Evolutionary conservation across 805 yeast species (phyloP).

Genomic region (Pichia insulana): DNA sequence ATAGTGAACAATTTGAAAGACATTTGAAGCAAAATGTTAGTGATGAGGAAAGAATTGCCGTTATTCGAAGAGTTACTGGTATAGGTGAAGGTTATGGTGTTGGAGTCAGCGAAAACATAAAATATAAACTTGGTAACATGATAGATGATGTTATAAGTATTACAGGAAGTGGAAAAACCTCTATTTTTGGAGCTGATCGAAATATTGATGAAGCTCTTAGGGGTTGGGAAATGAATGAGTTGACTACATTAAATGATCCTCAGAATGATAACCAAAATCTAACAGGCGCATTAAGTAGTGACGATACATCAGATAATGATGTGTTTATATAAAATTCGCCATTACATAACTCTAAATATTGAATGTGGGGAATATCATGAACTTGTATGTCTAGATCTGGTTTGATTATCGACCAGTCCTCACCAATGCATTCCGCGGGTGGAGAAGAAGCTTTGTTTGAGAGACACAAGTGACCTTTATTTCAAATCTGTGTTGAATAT

Average conservation of each 20-base stretch:
- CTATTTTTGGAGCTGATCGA: slow-evolving; percentile 20
- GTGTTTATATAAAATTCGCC: no score
- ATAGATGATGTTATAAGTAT: slow-evolving; percentile 10
- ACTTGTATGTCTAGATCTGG: no score
- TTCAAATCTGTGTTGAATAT: no score
- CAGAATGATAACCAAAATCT: slow-evolving; percentile 4
- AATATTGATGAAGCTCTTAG: slow-evolving; percentile 6
- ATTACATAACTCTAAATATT: no score
- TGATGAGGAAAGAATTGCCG: slow-evolving; percentile 5
- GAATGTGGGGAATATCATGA: no score
- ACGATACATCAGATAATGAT: not conserved
- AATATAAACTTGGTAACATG: slow-evolving; percentile 7
- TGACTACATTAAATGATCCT: slow-evolving; percentile 10
- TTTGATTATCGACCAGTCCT: no score
- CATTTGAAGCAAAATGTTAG: slow-evolving; percentile 7
- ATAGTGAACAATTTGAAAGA: slow-evolving; percentile 40
- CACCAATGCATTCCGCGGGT: no score
- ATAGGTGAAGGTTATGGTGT: slow-evolving; percentile 4
- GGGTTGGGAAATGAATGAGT: slow-evolving; percentile 24
- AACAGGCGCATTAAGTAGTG: not conserved
- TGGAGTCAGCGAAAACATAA: slow-evolving; percentile 6
- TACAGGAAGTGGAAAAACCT: slow-evolving; percentile 8
- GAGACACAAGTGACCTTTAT: no score
- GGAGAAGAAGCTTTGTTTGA: no score
- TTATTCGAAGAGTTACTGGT: slow-evolving; percentile 15